phyloP scores from a whole-genome alignment of 2,329 filamentous ascomycete genomes.

The Nemania sp. region DNA sequence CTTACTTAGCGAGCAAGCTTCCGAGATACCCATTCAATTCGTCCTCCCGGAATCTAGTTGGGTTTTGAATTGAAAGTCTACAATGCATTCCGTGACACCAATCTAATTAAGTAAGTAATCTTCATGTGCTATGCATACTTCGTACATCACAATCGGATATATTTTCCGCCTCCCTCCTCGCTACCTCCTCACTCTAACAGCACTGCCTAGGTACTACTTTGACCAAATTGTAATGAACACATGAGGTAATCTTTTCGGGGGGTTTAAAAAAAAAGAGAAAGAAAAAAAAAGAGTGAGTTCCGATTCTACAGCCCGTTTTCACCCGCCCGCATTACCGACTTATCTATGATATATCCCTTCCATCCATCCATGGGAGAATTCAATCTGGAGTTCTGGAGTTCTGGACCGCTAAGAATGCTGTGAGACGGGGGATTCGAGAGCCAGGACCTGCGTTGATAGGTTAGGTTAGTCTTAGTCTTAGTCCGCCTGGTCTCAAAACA shows the following conservation, averaged over 20 bases:
- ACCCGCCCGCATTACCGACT: too few species aligned
- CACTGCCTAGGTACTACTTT: too few species aligned
- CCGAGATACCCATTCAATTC: background rate
- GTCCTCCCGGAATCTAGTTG: background rate
- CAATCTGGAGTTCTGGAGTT: too few species aligned
- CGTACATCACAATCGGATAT: background rate
- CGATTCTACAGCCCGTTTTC: too few species aligned
- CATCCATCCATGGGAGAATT: too few species aligned
- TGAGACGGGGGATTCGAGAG: conserved; percentile 51
- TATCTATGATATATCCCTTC: too few species aligned
- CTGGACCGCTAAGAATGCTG: conserved; percentile 19
- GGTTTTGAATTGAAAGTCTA: background rate
- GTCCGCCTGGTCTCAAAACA: too few species aligned
- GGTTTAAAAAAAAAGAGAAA: background rate
- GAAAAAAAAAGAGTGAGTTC: background rate
- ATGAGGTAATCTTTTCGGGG: too few species aligned
- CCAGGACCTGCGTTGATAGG: conserved; percentile 53
- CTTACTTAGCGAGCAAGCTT: background rate
- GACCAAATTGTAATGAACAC: too few species aligned
- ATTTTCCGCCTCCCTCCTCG: conserved; percentile 9
- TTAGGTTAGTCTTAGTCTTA: conserved; percentile 13
- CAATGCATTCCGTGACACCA: too few species aligned
- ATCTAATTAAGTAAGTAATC: conserved; percentile 2
- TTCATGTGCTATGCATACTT: background rate
- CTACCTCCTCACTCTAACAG: too few species aligned